Evolutionary conservation across 192 early-diverging fungal species (phyloP), one percentile per base, ranked within the genome.

Genomic region (Coemansia sp.): DNA sequence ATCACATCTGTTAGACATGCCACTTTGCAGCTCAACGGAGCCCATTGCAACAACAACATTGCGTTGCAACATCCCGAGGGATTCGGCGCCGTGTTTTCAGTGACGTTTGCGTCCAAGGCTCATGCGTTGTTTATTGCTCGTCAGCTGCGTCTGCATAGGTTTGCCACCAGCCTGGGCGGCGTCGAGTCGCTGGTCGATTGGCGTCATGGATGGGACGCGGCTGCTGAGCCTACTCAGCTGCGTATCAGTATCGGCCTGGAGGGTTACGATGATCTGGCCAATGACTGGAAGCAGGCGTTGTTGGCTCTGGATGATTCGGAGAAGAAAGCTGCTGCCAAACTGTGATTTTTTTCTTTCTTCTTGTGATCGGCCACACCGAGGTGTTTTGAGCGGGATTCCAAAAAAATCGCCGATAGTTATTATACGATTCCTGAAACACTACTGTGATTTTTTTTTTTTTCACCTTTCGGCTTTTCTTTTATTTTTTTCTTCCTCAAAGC

Each of bases 241-340:
- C 84, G 91, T n/a, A 72, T 93, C 17, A 88, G 85, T 53, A 74
- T 93, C 6, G 91, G 91, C 14, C 72, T 93, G 58, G 91, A 93
- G 76, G 71, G 78, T 36, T 68, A 85, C 55, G 87, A 89, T 36
- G 90, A 90, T 37, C 72, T 91, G 66, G 87, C 86, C 36, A 70
- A 65, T n/a, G 90, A 91, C 66, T 85, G 87, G 75, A 65, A 73
- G 35, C 73, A 75, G 51, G 87, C 85, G 20, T 78, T 91, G 43
- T 60, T 66, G 39, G 78, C 78, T 11, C 70, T 81, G 56, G 69
- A 81, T 34, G 73, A 55, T 20, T 33, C 22, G 35, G 64, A 55
- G 20, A 58, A 58, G 34, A 56, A 71, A 68, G 51, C 33, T 6
- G 63, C 52, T 11, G 51, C 69, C 39, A 73, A 74, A 66, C 74